Conservation (phyloP, 495 filamentous ascomycete genomes). For the Penicillium argentinense region DNA sequence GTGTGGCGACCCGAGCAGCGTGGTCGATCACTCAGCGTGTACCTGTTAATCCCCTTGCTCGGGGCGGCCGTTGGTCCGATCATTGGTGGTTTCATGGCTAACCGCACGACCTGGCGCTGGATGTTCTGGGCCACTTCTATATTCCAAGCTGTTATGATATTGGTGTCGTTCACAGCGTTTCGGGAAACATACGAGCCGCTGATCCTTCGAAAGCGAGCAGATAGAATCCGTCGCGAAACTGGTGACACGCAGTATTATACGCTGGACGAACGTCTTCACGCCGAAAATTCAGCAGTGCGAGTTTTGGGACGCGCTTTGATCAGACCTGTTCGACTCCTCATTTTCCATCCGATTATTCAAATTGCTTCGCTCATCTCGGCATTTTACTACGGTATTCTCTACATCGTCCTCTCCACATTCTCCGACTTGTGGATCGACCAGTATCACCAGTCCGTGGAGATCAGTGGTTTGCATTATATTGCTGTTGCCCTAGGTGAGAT, state of each 20-base stretch:
- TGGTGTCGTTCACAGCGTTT: constrained; percentile 29
- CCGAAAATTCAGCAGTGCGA: constrained; percentile 6
- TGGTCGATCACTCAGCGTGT: constrained; percentile 53
- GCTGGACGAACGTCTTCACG: constrained; percentile 6
- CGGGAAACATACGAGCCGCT: constrained; percentile 61
- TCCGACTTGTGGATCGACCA: constrained; percentile 51
- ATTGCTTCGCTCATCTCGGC: constrained; percentile 53
- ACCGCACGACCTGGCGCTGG: constrained; percentile 60
- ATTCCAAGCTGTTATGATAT: constrained; percentile 21
- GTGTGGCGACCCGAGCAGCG: constrained; percentile 47
- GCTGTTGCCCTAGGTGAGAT: constrained; percentile 61
- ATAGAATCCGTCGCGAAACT: constrained; percentile 53
- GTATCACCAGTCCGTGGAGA: constrained; percentile 53
- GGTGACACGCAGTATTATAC: constrained; percentile 44
- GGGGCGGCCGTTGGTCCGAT: constrained; percentile 55
- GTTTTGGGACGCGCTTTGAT: constrained; percentile 35
- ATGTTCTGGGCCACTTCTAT: constrained; percentile 46
- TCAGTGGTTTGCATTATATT: constrained; percentile 62
- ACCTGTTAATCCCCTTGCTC: constrained; percentile 55
- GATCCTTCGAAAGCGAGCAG: constrained; percentile 53
- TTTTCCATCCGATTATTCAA: constrained; percentile 54
- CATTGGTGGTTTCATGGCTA: constrained; percentile 51
- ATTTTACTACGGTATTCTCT: constrained; percentile 65
- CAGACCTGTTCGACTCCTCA: constrained; percentile 48
- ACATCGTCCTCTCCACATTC: constrained; percentile 64